A percentile compares a stretch with the other conserved stretches of the same genome.
These are phyloP conservation scores for Phytophthora pistaciae DNA, from an alignment of 352 stramenopile species.

Conservation along the genomic window DNA sequence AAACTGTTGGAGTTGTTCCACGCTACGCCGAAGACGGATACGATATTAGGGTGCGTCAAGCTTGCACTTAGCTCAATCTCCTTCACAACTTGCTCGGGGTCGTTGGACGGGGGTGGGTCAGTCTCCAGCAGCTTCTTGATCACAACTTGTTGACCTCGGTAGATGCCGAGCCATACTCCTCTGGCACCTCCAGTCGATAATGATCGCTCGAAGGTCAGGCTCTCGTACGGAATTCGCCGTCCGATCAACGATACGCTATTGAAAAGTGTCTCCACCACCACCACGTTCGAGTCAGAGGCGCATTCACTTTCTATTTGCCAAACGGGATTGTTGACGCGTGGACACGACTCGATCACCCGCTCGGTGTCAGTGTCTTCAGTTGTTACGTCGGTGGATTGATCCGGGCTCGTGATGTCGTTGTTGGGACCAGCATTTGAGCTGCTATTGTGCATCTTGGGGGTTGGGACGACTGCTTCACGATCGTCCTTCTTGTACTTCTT, in stretches of 20 bases:
- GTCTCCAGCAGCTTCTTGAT: conserved; percentile 47
- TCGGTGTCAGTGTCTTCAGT: conserved; percentile 1
- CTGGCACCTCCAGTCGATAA: conserved; percentile 47
- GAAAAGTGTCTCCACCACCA: conserved; percentile 8
- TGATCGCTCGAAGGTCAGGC: conserved; percentile 26
- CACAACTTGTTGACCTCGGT: conserved; percentile 32
- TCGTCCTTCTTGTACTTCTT: background rate
- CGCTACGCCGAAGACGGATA: conserved; percentile 43
- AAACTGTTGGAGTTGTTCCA: conserved; percentile 54
- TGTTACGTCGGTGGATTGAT: background rate
- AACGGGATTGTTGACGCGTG: conserved; percentile 6
- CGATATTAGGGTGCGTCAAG: conserved; percentile 40
- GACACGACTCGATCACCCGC: background rate
- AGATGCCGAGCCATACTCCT: conserved; percentile 52
- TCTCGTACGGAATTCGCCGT: conserved; percentile 27
- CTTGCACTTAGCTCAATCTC: conserved; percentile 44
- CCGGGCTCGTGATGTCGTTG: background rate
- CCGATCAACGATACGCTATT: background rate
- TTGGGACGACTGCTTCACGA: background rate
- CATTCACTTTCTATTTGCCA: background rate
- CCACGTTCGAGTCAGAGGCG: background rate
- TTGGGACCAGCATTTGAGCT: background rate
- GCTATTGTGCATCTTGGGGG: background rate
- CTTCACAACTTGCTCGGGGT: conserved; percentile 36
- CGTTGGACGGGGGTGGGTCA: conserved; percentile 25